Conservation (phyloP, 768 basidiomycete genomes). For the Mycena crocata region DNA sequence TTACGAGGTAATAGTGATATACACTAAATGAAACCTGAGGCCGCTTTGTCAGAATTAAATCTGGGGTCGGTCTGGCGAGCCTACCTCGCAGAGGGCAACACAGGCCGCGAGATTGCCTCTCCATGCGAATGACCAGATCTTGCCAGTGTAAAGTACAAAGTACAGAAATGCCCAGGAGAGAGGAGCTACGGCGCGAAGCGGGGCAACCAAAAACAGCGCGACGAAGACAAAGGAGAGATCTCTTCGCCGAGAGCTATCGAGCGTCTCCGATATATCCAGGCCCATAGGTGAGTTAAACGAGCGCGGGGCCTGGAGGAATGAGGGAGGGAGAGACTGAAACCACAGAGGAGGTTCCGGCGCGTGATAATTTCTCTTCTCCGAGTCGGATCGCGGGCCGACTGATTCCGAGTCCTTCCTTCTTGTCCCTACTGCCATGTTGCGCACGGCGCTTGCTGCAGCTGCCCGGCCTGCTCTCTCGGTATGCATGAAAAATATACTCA, state of each 20-base stretch:
- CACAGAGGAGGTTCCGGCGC: not conserved
- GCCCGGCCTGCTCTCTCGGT: conserved; percentile 71
- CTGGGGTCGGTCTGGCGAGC: too few species aligned
- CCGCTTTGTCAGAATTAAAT: conserved; percentile 9
- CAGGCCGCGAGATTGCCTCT: conserved; percentile 54
- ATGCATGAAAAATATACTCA: conserved; percentile 34
- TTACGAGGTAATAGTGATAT: conserved; percentile 66
- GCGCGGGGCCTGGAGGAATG: not conserved
- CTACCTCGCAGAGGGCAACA: conserved; percentile 70
- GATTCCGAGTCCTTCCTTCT: conserved; percentile 38
- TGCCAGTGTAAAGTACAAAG: conserved; percentile 58
- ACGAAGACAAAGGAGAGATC: conserved; percentile 68
- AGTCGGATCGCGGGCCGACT: conserved; percentile 20
- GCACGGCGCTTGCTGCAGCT: conserved; percentile 69
- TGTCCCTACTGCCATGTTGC: conserved; percentile 63
- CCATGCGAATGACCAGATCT: conserved; percentile 56
- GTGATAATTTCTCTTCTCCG: not conserved
- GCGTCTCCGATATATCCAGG: conserved; percentile 54
- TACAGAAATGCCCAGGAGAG: conserved; percentile 74
- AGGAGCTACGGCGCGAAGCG: conserved; percentile 73
- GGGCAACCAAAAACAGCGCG: conserved; percentile 65
- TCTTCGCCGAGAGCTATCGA: conserved; percentile 51
- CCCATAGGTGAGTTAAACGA: conserved; percentile 30
- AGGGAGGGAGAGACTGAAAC: not conserved
- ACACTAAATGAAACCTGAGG: conserved; percentile 76